phyloP scores from a whole-genome alignment of 108 stramenopile species.

The Discostella stelligeroides region DNA sequence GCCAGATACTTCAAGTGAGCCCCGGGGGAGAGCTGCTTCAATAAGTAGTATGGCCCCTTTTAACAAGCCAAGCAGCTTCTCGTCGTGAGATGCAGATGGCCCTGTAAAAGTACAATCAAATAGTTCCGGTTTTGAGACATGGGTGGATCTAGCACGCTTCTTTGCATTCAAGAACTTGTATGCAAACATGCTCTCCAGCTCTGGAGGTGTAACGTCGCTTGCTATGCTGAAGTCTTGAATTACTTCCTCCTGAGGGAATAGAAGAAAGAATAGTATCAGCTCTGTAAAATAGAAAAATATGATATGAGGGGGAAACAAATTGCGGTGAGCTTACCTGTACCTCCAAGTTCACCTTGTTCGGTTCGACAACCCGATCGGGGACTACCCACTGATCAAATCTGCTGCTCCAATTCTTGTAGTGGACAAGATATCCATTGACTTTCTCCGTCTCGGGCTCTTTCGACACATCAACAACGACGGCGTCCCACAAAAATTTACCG shows the following conservation, averaged over 20 bases:
- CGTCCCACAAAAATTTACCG: constrained; percentile 72
- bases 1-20: constrained; percentile 61
- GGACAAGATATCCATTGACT: constrained; percentile 71
- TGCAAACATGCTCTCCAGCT: constrained; percentile 59
- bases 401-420: constrained; percentile 81
- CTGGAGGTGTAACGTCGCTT: constrained; percentile 47
- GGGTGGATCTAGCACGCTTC: constrained; percentile 59
- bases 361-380: constrained; percentile 65
- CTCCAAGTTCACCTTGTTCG: constrained; percentile 62
- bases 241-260: constrained; percentile 55
- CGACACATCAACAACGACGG: constrained; percentile 59
- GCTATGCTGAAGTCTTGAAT: constrained; percentile 43
- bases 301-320: neutral
- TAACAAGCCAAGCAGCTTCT: constrained; percentile 57
- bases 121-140: constrained; percentile 57
- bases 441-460: constrained; percentile 43
- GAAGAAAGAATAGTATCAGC: constrained; percentile 1
- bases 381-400: constrained; percentile 87
- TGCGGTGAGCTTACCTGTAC: constrained; percentile 40
- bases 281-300: neutral
- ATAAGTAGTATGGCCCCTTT: constrained; percentile 81
- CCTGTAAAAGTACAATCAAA: constrained; percentile 43
- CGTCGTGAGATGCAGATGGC: constrained; percentile 53
- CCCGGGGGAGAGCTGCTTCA: constrained; percentile 80
- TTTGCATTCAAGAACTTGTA: constrained; percentile 51